Evolutionary conservation across 176 grass and related monocot species (phyloP).

Genomic region (Oryza meyeriana): DNA sequence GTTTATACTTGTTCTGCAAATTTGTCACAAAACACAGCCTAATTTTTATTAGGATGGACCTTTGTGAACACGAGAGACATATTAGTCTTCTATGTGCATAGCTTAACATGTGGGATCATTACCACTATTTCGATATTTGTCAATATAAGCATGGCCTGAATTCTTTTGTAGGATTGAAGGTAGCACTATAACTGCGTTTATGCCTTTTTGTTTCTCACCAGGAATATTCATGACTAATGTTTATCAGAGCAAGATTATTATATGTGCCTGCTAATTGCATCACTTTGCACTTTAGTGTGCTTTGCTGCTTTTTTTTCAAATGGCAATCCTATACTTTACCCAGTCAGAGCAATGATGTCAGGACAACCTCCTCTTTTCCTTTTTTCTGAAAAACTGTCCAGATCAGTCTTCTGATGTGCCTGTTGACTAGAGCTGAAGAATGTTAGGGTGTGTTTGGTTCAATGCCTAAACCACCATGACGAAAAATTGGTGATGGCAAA

Average conservation of each 20-base stretch:
- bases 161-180: background rate
- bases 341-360: constrained; percentile 5
- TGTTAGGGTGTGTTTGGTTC: too few species aligned
- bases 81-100: background rate
- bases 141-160: background rate
- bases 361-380: background rate
- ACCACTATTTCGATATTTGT: background rate
- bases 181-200: background rate
- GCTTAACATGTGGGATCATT: constrained; percentile 1
- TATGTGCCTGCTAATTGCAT: background rate
- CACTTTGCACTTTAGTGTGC: background rate
- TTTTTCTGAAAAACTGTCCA: background rate
- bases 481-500: too few species aligned
- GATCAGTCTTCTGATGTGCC: background rate
- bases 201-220: background rate
- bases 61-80: constrained; percentile 3
- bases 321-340: background rate
- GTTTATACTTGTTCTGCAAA: background rate
- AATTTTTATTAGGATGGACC: background rate
- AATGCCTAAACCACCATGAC: too few species aligned
- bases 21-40: background rate
- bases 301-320: background rate
- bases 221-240: background rate
- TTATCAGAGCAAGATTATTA: background rate
- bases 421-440: background rate